Base-by-base conservation (phyloP, 1,284 basidiomycete species). In the Puccinia novopanici region DNA sequence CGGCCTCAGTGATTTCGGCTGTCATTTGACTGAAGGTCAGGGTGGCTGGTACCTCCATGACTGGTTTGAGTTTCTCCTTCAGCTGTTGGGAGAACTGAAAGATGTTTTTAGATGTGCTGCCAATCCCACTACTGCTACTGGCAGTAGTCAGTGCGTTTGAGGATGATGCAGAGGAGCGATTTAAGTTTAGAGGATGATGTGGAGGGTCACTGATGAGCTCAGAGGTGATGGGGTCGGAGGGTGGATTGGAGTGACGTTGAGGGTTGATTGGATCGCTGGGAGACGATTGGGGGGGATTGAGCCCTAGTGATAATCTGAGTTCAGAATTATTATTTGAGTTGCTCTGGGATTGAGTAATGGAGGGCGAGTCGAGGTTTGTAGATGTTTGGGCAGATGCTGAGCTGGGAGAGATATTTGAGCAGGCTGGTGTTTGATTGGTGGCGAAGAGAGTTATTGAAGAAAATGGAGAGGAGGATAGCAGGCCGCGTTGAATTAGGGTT, bases 21-120 rank as follows among this genome's bases (percentile, higher is more conserved):
- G 40, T 40, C 67, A 79, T 55, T 24, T 54, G 54, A 71, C 45
- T 24, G 17, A 79, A 70, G 9, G 55, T 42, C 1, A 61, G 54
- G 3, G 68, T 73, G 22, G 77, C 42, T 59, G 77, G 70, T 19
- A 63, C 17, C 15, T 57, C 40, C 15, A 72, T 24, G 59, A 71
- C 30, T 17, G 67, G 57, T 63, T 70, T 45, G 12, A 79, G 68
- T 45, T 52, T 59, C 2, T 10, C 34, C 27, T 79, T 79, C 24
- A 79, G 27, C 22, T 72, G 52, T 37, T 72, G 55, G 37, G 77
- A 79, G 67, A 63, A 34, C 37, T 57, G 68, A 50, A 72, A 79
- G 37, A 70, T 67, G 37, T 78, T 48, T 37, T 55, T 27, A 45
- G 67, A 19, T 19, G 67, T 24, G n/a, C n/a, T n/a, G 30, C 17